phyloP scores from a whole-genome alignment of 306 rosid genomes.

The Vigna trinervia region DNA sequence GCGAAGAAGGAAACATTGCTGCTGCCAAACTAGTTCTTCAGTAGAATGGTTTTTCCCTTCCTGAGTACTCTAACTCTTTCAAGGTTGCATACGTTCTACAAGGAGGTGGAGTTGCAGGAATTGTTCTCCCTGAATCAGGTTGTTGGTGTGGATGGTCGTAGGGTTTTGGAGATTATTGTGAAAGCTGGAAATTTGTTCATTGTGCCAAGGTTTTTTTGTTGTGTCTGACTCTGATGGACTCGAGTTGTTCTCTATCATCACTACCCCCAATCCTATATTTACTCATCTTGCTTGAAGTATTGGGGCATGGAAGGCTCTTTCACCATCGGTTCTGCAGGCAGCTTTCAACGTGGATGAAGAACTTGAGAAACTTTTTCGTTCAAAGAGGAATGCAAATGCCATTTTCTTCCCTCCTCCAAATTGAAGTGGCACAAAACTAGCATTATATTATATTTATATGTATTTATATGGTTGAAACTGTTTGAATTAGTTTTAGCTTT shows the following conservation, averaged over 20 bases:
- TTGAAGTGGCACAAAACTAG: constrained; percentile 33
- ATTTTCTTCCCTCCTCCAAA: constrained; percentile 87
- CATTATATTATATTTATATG: background rate
- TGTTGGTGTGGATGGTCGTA: constrained; percentile 72
- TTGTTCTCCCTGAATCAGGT: constrained; percentile 78
- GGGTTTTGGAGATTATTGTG: constrained; percentile 74
- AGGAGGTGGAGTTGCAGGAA: constrained; percentile 73
- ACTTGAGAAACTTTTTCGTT: constrained; percentile 69
- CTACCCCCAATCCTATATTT: constrained; percentile 75
- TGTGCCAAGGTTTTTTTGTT: constrained; percentile 80
- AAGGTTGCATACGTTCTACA: constrained; percentile 84
- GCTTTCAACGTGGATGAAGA: constrained; percentile 72
- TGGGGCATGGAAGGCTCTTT: constrained; percentile 81
- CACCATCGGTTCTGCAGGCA: constrained; percentile 73
- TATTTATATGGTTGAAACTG: background rate
- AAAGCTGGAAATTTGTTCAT: constrained; percentile 83
- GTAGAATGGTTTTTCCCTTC: constrained; percentile 78
- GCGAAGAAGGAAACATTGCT: constrained; percentile 84
- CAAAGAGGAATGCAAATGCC: constrained; percentile 76
- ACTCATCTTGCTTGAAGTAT: constrained; percentile 86
- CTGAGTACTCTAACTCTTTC: constrained; percentile 72
- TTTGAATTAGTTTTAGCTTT: background rate
- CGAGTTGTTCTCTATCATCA: constrained; percentile 54
- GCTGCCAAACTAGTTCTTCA: constrained; percentile 78
- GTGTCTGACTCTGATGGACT: constrained; percentile 78